Base-by-base conservation (phyloP, 345 rosid genomes). In the Passiflora organensis region DNA sequence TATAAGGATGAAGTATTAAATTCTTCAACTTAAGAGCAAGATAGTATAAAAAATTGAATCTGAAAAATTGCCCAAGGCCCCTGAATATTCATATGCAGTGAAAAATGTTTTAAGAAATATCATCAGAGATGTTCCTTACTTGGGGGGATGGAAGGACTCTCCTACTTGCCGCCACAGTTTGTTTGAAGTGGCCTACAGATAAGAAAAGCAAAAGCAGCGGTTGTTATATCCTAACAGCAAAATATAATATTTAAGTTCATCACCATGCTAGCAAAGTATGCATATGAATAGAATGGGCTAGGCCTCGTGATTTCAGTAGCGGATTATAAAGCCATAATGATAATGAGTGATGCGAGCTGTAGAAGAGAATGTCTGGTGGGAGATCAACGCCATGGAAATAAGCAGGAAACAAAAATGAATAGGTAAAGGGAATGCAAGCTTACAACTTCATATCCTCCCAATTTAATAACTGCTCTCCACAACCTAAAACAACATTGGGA, bases 401-500 rank as follows among this genome's bases (percentile, higher is more conserved):
- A 20, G 23, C 3, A 17, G 23, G 32, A n/a, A 58, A 25, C 10
- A 24, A 38, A 12, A 8, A 22, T 22, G 17, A 37, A 36, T 10
- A 25, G 17, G 38, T 48, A 48, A 28, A 8, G 34, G 34, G 13
- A 19, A 46, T 4, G 48, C 2, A 43, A 45, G 48, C 78, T 65
- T 82, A 89, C 96, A 90, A 81, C 84, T 2, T 89, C 93, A 66
- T 86, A 86, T 76, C 95, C 97, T 70, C 97, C 95, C 71, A 89
- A 59, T 54, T 60, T 80, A 48, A 84, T 25, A 65, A 86, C 97
- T 59, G 86, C 73, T 69, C 95, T 81, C 89, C 89, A 89, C 44
- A 89, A 75, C 83, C 97, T 89, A 68, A 32, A 23, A 57, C 67
- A 68, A 51, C 16, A 65, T 14, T 17, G 2, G 60, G 28, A 51